phyloP scores from a whole-genome alignment of 148 eudicot genomes.

The Camellia lanceoleosa region DNA sequence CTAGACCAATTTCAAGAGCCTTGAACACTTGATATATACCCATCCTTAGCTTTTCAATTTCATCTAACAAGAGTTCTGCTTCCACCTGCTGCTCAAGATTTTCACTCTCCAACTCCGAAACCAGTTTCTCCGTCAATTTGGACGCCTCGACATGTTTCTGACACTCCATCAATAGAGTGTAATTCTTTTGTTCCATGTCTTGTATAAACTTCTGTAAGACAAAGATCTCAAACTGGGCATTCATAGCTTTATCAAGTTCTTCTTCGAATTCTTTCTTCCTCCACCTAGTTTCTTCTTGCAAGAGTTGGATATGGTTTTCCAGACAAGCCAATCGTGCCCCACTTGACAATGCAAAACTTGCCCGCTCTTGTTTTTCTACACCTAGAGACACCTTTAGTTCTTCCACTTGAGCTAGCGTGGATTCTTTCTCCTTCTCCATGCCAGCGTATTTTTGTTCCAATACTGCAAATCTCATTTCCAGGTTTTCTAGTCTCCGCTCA shows the following conservation, averaged over 20 bases:
- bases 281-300: constrained; percentile 64
- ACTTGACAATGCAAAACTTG: constrained; percentile 36
- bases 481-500: constrained; percentile 53
- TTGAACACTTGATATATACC: constrained; percentile 62
- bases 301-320: constrained; percentile 54
- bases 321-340: constrained; percentile 59
- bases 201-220: constrained; percentile 78
- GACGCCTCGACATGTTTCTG: constrained; percentile 77
- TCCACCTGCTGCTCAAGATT: constrained; percentile 88
- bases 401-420: constrained; percentile 46
- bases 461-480: constrained; percentile 60
- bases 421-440: constrained; percentile 68
- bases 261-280: constrained; percentile 81
- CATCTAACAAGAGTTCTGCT: constrained; percentile 69
- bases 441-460: constrained; percentile 63
- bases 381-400: constrained; percentile 56
- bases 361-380: constrained; percentile 65
- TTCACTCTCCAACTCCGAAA: constrained; percentile 83
- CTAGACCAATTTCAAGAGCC: constrained; percentile 47
- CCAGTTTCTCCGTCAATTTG: constrained; percentile 65
- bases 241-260: constrained; percentile 73
- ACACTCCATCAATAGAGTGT: constrained; percentile 54
- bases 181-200: constrained; percentile 90
- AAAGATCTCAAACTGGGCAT: constrained; percentile 83
- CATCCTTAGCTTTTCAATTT: constrained; percentile 62